Evolutionary conservation across 23 red algal genomes (phyloP).

Genomic region (Porphyridium purpureum): DNA sequence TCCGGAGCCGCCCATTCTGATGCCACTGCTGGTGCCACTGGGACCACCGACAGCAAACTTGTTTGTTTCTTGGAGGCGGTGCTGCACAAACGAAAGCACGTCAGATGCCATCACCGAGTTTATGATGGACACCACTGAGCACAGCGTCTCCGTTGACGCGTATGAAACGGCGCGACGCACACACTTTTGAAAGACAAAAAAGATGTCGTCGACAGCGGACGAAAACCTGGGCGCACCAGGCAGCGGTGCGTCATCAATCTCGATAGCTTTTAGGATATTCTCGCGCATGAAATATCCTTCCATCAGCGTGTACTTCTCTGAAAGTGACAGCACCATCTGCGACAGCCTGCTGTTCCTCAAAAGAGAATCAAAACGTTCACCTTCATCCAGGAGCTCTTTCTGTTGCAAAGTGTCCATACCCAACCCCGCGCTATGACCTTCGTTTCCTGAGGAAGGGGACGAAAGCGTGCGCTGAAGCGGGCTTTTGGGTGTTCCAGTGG

Average conservation of each 20-base stretch:
- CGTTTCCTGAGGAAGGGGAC: background rate
- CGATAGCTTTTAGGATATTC: constrained; percentile 48
- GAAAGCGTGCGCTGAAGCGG: background rate
- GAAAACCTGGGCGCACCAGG: constrained; percentile 28
- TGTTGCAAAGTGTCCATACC: no score
- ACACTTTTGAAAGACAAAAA: constrained; percentile 83
- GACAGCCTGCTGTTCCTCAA: constrained; percentile 4
- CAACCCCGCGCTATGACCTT: background rate
- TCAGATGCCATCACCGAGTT: constrained; percentile 24
- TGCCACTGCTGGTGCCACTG: no score
- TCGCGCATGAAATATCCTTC: constrained; percentile 72
- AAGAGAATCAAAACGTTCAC: background rate
- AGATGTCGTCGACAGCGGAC: constrained; percentile 77
- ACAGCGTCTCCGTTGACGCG: constrained; percentile 35
- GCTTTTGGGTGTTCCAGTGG: background rate
- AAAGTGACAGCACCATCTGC: constrained; percentile 11
- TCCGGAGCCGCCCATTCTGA: no score
- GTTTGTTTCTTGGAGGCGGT: constrained; percentile 41
- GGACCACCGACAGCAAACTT: no score
- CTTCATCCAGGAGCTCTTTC: constrained; percentile 3
- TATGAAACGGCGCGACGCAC: constrained; percentile 55
- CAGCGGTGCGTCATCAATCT: constrained; percentile 44
- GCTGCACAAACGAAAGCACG: constrained; percentile 32
- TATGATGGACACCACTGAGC: constrained; percentile 38
- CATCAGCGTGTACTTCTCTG: constrained; percentile 41